Conservation (phyloP, 768 basidiomycete genomes). For the Lyophyllum shimeji region DNA sequence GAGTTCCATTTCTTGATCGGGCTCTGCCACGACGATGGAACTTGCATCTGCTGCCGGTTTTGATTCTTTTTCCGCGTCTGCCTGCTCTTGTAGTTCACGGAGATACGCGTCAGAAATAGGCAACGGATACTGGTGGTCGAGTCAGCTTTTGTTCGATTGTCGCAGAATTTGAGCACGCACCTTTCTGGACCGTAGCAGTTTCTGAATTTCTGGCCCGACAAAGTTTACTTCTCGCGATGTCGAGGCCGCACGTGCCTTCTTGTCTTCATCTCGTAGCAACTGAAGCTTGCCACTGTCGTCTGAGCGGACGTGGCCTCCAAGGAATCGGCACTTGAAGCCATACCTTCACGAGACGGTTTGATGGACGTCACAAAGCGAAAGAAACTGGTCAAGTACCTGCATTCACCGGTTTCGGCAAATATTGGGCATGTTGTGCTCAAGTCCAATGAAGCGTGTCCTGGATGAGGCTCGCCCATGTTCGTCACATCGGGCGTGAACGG, state of each 20-base stretch:
- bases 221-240: conserved; percentile 70
- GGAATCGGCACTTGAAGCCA: conserved; percentile 90
- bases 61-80: conserved; percentile 25
- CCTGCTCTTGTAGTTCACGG: conserved; percentile 43
- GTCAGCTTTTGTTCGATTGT: neutral
- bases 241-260: conserved; percentile 46
- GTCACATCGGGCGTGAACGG: conserved; percentile 48
- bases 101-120: conserved; percentile 66
- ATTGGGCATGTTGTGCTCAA: conserved; percentile 60
- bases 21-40: conserved; percentile 34
- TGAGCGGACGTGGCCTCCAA: conserved; percentile 69
- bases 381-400: conserved; percentile 41
- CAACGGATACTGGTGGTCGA: conserved; percentile 51
- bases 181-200: conserved; percentile 65
- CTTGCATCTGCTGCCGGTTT: conserved; percentile 21
- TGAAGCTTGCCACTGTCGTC: conserved; percentile 44
- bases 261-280: conserved; percentile 57
- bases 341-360: conserved; percentile 34
- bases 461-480: conserved; percentile 25
- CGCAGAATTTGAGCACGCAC: conserved; percentile 33
- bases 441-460: conserved; percentile 42
- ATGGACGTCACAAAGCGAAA: neutral
- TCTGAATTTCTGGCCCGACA: conserved; percentile 54
- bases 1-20: conserved; percentile 34
- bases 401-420: conserved; percentile 68